phyloP scores from a whole-genome alignment of 2,329 filamentous ascomycete genomes.

The Cryphonectria parasitica region DNA sequence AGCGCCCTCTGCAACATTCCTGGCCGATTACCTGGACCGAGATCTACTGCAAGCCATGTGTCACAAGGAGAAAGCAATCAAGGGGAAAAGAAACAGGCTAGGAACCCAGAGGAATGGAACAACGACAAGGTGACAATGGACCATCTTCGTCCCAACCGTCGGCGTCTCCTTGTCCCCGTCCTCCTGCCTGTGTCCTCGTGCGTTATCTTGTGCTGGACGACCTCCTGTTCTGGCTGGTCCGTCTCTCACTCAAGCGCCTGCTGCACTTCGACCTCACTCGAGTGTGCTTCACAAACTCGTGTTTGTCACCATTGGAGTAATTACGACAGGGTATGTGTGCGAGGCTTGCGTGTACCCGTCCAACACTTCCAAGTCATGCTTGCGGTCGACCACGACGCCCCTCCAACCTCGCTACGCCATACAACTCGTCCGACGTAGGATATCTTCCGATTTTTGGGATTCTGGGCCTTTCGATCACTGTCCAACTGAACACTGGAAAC shows the following conservation, averaged over 20 bases:
- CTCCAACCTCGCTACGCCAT: constrained; percentile 6
- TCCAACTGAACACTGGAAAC: constrained; percentile 22
- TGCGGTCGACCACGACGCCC: neutral
- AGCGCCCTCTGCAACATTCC: constrained; percentile 19
- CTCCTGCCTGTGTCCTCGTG: constrained; percentile 13
- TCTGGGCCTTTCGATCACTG: constrained; percentile 23
- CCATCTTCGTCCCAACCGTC: neutral
- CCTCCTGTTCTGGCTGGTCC: constrained; percentile 15
- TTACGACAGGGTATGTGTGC: constrained; percentile 16
- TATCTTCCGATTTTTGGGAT: constrained; percentile 18
- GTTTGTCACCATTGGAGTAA: constrained; percentile 20
- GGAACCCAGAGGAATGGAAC: neutral
- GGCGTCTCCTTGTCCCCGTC: neutral
- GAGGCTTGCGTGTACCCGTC: constrained; percentile 22
- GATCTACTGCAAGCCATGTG: constrained; percentile 16
- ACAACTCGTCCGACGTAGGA: constrained; percentile 21
- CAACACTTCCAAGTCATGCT: constrained; percentile 15
- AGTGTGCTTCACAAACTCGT: constrained; percentile 15
- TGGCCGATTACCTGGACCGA: constrained; percentile 12
- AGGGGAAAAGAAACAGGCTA: neutral
- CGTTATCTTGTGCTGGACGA: constrained; percentile 21
- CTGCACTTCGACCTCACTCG: constrained; percentile 10
- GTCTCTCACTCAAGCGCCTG: constrained; percentile 2
- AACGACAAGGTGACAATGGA: neutral
- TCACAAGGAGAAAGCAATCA: neutral